Percentiles rank a stretch among this genome's conserved stretches.
These are phyloP conservation scores for Millerozyma acaciae DNA, from an alignment of 805 yeast species.

Conservation along the genomic window DNA sequence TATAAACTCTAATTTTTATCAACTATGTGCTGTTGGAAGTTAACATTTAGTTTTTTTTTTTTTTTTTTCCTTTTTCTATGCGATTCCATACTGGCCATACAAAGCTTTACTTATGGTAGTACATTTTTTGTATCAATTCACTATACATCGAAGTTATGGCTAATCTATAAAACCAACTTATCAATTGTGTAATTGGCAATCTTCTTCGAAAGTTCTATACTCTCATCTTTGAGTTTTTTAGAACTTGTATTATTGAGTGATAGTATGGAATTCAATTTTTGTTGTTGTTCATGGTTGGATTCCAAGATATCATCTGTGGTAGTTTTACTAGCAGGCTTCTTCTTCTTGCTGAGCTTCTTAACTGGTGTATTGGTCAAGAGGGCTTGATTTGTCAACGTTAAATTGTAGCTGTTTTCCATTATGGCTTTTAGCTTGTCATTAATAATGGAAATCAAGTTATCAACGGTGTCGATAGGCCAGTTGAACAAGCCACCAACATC, in stretches of 20 bases:
- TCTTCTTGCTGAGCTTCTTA: conserved; percentile 21
- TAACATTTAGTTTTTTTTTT: too few relatives aligned
- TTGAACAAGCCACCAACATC: conserved; percentile 73
- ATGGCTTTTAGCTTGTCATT: conserved; percentile 44
- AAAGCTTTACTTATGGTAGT: not conserved
- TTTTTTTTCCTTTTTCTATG: not conserved
- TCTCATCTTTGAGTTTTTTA: conserved; percentile 25
- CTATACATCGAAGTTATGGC: too few relatives aligned
- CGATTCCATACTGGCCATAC: too few relatives aligned
- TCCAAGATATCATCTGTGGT: conserved; percentile 24
- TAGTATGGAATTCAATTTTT: conserved; percentile 32
- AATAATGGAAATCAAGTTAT: conserved; percentile 42
- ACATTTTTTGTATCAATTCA: not conserved
- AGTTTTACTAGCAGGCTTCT: conserved; percentile 10
- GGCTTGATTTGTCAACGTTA: conserved; percentile 46
- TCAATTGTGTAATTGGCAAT: conserved; percentile 57
- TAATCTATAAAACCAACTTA: conserved; percentile 26
- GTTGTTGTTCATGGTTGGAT: conserved; percentile 17
- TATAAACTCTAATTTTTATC: too few relatives aligned
- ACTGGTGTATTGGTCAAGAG: conserved; percentile 24
- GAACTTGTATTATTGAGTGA: conserved; percentile 25
- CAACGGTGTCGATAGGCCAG: conserved; percentile 52
- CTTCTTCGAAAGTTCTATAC: conserved; percentile 32
- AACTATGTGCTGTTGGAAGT: too few relatives aligned
- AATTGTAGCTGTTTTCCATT: conserved; percentile 39